Conservation (phyloP, 179 eudicot species). For the Patellifolia procumbens region DNA sequence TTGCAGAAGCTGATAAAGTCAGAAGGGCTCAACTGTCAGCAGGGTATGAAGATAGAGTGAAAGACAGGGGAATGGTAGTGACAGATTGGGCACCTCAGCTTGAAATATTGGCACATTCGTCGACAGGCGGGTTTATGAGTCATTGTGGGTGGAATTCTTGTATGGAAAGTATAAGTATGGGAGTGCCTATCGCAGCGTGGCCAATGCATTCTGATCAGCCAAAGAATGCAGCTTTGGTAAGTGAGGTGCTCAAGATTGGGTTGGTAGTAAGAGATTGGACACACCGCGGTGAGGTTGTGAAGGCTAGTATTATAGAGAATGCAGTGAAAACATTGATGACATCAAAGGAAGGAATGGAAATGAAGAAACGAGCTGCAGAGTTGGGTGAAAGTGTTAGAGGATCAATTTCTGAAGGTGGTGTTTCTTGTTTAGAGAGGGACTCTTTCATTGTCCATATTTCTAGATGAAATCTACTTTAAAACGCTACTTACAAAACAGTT, state of each 20-base stretch:
- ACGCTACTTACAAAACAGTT: too few species aligned
- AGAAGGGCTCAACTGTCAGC: neutral
- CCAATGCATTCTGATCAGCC: slow-evolving; percentile 76
- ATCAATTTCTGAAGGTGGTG: slow-evolving; percentile 42
- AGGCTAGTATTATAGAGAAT: slow-evolving; percentile 24
- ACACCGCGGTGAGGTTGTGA: slow-evolving; percentile 29
- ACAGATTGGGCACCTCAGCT: slow-evolving; percentile 9
- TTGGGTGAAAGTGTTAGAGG: slow-evolving; percentile 24
- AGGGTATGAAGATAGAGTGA: neutral
- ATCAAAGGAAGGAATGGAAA: slow-evolving; percentile 51
- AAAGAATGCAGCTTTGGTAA: slow-evolving; percentile 43
- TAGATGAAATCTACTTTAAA: too few species aligned
- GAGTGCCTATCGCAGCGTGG: slow-evolving; percentile 66
- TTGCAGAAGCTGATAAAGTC: slow-evolving; percentile 22
- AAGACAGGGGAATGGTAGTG: neutral
- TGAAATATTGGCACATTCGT: slow-evolving; percentile 2
- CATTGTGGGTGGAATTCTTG: slow-evolving; percentile 24
- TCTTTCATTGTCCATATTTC: slow-evolving; percentile 3
- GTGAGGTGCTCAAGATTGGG: slow-evolving; percentile 39
- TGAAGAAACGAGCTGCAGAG: slow-evolving; percentile 41
- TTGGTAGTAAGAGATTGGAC: slow-evolving; percentile 41
- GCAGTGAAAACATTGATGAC: slow-evolving; percentile 46
- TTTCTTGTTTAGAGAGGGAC: slow-evolving; percentile 35
- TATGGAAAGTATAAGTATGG: slow-evolving; percentile 10
- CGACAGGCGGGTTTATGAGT: slow-evolving; percentile 21